These are phyloP conservation scores for Phialophora verrucosa DNA, from an alignment of 2,329 filamentous ascomycete species.

Conservation along the genomic window DNA sequence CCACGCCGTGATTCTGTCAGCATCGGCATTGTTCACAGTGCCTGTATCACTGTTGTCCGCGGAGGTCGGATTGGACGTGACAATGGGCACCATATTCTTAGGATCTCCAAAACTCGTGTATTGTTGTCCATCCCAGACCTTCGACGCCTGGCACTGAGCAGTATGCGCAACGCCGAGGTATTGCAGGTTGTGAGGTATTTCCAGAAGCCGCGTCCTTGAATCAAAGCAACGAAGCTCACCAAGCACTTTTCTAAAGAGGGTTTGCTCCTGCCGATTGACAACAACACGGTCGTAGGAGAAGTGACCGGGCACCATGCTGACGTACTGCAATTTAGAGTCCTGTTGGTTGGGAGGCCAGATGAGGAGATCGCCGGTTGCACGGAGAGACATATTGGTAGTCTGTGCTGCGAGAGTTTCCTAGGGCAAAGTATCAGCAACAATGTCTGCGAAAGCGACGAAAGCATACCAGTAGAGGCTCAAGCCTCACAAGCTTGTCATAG, in stretches of 20 bases:
- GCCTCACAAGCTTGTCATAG: constrained; percentile 32
- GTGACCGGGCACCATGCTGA: constrained; percentile 19
- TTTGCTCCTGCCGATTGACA: constrained; percentile 26
- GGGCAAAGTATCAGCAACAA: constrained; percentile 10
- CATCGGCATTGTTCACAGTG: constrained; percentile 9
- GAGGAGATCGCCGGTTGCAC: constrained; percentile 27
- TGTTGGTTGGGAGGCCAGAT: constrained; percentile 27
- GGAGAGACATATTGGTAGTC: constrained; percentile 14
- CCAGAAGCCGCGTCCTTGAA: constrained; percentile 7
- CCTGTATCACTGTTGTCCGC: constrained; percentile 5
- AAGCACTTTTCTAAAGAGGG: constrained; percentile 31
- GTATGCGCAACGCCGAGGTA: constrained; percentile 21
- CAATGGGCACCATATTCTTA: constrained; percentile 34
- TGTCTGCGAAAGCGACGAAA: background rate
- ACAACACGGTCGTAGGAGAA: constrained; percentile 30
- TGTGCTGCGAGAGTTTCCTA: constrained; percentile 31
- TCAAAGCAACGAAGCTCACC: constrained; percentile 25
- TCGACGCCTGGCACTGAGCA: constrained; percentile 39
- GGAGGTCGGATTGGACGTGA: constrained; percentile 26
- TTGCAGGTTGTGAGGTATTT: constrained; percentile 24
- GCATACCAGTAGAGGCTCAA: constrained; percentile 38
- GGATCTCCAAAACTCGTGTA: constrained; percentile 44
- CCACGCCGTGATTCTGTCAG: constrained; percentile 34
- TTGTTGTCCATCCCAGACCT: constrained; percentile 43
- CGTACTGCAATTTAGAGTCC: constrained; percentile 27